A percentile compares a stretch with the other conserved stretches of the same genome.
These are phyloP conservation scores for Cyclotella cryptica DNA, from an alignment of 108 stramenopile species.

Conservation along the genomic window DNA sequence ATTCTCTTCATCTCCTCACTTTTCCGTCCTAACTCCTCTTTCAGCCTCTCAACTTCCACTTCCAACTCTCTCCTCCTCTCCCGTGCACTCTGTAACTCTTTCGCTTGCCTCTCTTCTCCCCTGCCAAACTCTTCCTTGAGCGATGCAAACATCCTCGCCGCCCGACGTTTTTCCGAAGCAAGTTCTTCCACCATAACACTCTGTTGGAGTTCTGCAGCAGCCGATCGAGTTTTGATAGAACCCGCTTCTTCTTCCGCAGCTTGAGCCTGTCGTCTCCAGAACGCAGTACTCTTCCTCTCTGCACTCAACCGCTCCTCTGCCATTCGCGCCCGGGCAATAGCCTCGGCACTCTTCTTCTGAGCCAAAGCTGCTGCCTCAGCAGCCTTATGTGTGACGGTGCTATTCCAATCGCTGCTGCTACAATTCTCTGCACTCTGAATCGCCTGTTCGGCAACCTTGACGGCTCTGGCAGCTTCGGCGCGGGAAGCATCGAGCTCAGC, in stretches of 20 bases:
- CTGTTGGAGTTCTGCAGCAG: constrained; percentile 85
- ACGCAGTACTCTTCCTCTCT: constrained; percentile 64
- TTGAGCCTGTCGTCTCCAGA: constrained; percentile 80
- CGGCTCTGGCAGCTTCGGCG: constrained; percentile 87
- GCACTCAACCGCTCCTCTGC: constrained; percentile 80
- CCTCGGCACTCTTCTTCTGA: constrained; percentile 86
- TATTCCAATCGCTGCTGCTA: constrained; percentile 83
- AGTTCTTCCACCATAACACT: constrained; percentile 71
- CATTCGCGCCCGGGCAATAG: constrained; percentile 78
- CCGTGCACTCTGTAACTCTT: constrained; percentile 38
- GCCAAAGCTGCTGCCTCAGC: constrained; percentile 91
- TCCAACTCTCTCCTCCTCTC: constrained; percentile 61
- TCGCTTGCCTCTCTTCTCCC: constrained; percentile 45
- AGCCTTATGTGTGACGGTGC: constrained; percentile 90
- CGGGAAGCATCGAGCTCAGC: constrained; percentile 85
- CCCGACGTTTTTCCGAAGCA: constrained; percentile 60
- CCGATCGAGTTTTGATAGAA: constrained; percentile 76
- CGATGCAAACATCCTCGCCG: constrained; percentile 44
- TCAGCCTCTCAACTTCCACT: constrained; percentile 55
- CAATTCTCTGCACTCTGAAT: constrained; percentile 90
- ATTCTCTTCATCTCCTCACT: constrained; percentile 29
- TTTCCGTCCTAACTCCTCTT: constrained; percentile 36
- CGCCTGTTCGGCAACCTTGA: constrained; percentile 92
- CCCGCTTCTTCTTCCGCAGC: constrained; percentile 83
- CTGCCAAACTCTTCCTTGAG: constrained; percentile 49